A percentile compares a stretch with the other conserved stretches of the same genome.
phyloP scores from a whole-genome alignment of 2,329 filamentous ascomycete species.

The Apiospora aurea region DNA sequence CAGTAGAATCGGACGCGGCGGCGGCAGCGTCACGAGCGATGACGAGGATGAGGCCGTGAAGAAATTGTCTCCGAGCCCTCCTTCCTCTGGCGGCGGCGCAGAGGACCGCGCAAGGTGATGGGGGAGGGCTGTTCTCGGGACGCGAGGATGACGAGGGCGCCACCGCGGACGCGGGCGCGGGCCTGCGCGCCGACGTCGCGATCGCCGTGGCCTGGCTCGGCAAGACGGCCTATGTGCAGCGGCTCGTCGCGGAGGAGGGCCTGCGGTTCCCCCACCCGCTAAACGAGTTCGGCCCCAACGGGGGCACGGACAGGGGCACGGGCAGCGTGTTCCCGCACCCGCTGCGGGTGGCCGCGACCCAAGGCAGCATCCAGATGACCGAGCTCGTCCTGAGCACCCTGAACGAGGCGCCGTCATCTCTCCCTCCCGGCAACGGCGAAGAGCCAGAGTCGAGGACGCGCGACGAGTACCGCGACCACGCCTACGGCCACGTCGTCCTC shows the following conservation, averaged over 20 bases:
- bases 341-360: neutral
- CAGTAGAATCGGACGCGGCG: neutral
- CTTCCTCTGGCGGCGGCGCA: neutral
- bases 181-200: neutral
- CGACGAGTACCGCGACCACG: too few relatives aligned
- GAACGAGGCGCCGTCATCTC: neutral
- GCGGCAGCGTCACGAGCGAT: too few relatives aligned
- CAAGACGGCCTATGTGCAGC: neutral
- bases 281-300: fast-evolving
- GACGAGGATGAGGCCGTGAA: neutral
- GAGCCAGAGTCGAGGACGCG: neutral
- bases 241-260: neutral
- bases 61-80: neutral
- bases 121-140: too few relatives aligned
- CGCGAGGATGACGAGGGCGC: too few relatives aligned
- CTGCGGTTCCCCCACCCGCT: neutral
- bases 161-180: too few relatives aligned
- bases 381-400: neutral
- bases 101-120: too few relatives aligned
- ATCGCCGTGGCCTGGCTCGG: neutral
- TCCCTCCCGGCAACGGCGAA: neutral
- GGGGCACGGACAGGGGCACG: too few relatives aligned
- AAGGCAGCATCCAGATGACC: neutral
- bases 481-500: too few relatives aligned
- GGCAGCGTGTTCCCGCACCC: neutral